phyloP scores from a whole-genome alignment of 2,329 filamentous ascomycete species.

The Gliomastix tumulicola region DNA sequence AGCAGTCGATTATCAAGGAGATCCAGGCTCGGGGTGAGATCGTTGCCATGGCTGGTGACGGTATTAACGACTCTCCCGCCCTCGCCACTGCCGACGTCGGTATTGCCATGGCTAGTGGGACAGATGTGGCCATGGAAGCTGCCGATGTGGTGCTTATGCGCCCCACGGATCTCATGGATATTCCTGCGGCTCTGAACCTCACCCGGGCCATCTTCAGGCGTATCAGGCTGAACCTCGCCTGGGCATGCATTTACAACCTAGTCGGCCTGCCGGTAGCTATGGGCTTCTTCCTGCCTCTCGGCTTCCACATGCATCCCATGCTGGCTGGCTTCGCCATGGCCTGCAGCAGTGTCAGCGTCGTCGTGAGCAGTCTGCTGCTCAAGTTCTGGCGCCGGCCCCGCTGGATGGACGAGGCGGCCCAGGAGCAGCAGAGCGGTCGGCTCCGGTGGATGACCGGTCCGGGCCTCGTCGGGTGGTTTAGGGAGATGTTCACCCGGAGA shows the following conservation, averaged over 20 bases:
- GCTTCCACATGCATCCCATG: constrained; percentile 84
- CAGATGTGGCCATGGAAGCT: constrained; percentile 96
- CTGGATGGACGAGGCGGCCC: constrained; percentile 74
- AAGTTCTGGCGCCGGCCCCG: constrained; percentile 78
- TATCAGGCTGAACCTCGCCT: constrained; percentile 88
- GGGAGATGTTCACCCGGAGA: constrained; percentile 29
- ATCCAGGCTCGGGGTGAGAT: constrained; percentile 69
- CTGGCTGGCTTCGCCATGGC: constrained; percentile 94
- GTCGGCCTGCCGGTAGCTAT: constrained; percentile 92
- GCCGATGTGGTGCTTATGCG: constrained; percentile 95
- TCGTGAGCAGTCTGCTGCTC: constrained; percentile 73
- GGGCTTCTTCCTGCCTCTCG: constrained; percentile 89
- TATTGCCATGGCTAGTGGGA: constrained; percentile 87
- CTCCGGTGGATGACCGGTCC: constrained; percentile 33
- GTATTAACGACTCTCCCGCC: constrained; percentile 96
- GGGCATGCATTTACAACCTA: constrained; percentile 90
- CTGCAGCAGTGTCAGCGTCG: constrained; percentile 81
- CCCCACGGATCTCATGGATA: constrained; percentile 82
- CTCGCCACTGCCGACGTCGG: constrained; percentile 88
- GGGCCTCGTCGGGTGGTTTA: constrained; percentile 31
- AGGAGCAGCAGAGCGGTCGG: constrained; percentile 49
- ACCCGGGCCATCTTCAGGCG: constrained; percentile 79
- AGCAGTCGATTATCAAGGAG: constrained; percentile 74
- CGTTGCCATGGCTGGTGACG: constrained; percentile 96
- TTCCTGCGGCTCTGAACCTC: constrained; percentile 80